Conservation (phyloP, 2,329 filamentous ascomycete genomes). For the Calonectria crousiana region DNA sequence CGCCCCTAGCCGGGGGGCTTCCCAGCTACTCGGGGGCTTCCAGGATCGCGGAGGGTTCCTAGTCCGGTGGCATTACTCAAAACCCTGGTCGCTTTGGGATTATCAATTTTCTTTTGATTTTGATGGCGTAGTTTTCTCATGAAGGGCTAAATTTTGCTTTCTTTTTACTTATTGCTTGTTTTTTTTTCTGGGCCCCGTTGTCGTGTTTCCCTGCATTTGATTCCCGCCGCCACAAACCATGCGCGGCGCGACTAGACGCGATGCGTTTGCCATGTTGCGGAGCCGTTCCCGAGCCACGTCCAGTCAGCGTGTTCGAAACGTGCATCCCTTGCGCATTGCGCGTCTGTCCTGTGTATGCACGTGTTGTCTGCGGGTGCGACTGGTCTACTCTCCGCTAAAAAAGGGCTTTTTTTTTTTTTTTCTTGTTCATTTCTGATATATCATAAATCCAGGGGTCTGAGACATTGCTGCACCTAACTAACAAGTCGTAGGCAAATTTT, state of each 20-base stretch:
- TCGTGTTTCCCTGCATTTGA: slow-evolving; percentile 1
- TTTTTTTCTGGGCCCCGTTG: background rate
- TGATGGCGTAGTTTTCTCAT: slow-evolving; percentile 3
- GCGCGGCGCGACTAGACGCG: slow-evolving; percentile 4
- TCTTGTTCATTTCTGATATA: slow-evolving; percentile 10
- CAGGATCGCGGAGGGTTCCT: background rate
- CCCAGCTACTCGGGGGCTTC: background rate
- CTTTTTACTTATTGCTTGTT: background rate
- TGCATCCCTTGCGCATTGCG: background rate
- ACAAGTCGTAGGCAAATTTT: background rate
- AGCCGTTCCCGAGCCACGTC: slow-evolving; percentile 14
- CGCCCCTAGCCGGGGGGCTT: background rate
- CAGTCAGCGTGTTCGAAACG: background rate
- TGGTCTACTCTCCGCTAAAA: slow-evolving; percentile 1
- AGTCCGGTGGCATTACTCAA: slow-evolving; percentile 4
- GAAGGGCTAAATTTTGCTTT: background rate
- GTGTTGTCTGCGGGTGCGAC: background rate
- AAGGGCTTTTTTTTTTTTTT: background rate
- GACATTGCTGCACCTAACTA: background rate
- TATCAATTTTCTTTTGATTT: background rate
- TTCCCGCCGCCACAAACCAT: slow-evolving; percentile 14
- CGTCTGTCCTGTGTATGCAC: slow-evolving; percentile 1
- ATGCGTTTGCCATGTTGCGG: slow-evolving; percentile 8
- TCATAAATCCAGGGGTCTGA: slow-evolving; percentile 14
- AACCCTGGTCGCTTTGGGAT: background rate